These are phyloP conservation scores for Auricularia cornea DNA, from an alignment of 768 basidiomycete species.

Conservation along the genomic window DNA sequence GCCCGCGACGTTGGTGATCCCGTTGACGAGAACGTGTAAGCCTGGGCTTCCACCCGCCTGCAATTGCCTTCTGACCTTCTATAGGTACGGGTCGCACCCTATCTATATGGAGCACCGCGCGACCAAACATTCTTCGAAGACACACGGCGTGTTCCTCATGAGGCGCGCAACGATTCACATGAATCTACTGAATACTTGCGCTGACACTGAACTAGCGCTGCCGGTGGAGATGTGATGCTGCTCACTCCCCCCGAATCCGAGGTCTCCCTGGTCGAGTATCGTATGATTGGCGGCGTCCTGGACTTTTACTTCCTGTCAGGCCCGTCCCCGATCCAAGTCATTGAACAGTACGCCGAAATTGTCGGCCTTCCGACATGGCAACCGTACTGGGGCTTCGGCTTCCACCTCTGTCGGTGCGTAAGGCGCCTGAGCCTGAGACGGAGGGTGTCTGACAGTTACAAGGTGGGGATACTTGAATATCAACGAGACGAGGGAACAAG, in stretches of 20 bases:
- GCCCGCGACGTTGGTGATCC: constrained; percentile 55
- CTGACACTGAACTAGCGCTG: constrained; percentile 33
- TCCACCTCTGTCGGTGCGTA: constrained; percentile 39
- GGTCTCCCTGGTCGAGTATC: constrained; percentile 62
- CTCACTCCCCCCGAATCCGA: constrained; percentile 46
- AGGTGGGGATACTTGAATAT: constrained; percentile 48
- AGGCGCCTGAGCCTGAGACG: not conserved
- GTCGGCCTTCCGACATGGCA: constrained; percentile 64
- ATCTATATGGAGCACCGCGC: constrained; percentile 70
- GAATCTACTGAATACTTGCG: not conserved
- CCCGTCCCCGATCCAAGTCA: constrained; percentile 43
- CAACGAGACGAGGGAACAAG: constrained; percentile 47
- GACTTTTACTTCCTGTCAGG: constrained; percentile 27
- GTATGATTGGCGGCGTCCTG: constrained; percentile 54
- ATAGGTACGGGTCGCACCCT: constrained; percentile 64
- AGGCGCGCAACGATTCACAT: constrained; percentile 30
- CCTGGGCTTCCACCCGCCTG: constrained; percentile 4
- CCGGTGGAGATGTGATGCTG: constrained; percentile 64
- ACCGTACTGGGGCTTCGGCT: constrained; percentile 70
- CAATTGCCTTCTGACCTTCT: not conserved
- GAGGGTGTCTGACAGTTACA: constrained; percentile 9
- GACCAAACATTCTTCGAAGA: constrained; percentile 36
- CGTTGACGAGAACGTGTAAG: constrained; percentile 57
- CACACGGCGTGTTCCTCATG: constrained; percentile 72
- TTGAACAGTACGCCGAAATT: constrained; percentile 61